Percentiles rank a stretch among this genome's conserved stretches.
Conservation (phyloP, 1,139 yeast genomes). For the Yamadazyma dushanensis region DNA sequence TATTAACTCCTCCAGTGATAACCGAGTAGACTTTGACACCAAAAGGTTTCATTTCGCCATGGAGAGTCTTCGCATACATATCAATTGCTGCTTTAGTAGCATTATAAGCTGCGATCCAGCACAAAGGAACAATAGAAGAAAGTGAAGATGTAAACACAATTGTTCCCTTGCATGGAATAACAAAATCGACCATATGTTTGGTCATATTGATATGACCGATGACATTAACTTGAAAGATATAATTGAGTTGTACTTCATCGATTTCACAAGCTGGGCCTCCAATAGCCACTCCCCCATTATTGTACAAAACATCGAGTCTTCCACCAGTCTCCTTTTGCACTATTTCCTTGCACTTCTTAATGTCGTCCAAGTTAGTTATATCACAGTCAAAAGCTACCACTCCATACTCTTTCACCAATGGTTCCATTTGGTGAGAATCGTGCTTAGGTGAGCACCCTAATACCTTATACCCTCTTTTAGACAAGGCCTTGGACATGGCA, state of each 20-base stretch:
- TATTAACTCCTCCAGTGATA: constrained; percentile 43
- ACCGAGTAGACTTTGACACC: constrained; percentile 35
- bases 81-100: constrained; percentile 29
- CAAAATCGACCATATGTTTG: constrained; percentile 29
- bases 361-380: constrained; percentile 28
- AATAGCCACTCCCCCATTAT: constrained; percentile 33
- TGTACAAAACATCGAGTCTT: constrained; percentile 30
- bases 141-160: constrained; percentile 41
- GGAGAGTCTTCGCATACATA: constrained; percentile 17
- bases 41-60: constrained; percentile 27
- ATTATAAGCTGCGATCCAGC: constrained; percentile 35
- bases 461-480: constrained; percentile 34
- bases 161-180: constrained; percentile 35
- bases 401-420: constrained; percentile 28
- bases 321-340: constrained; percentile 29
- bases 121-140: constrained; percentile 34
- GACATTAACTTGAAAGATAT: constrained; percentile 33
- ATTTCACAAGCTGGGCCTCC: constrained; percentile 37
- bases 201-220: constrained; percentile 41
- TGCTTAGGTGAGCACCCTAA: constrained; percentile 33
- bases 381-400: constrained; percentile 34
- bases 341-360: constrained; percentile 23
- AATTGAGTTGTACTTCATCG: constrained; percentile 24
- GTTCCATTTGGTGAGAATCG: constrained; percentile 25
- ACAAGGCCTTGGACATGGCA: constrained; percentile 26